Evolutionary conservation across 2,329 filamentous ascomycete species (phyloP).

Genomic region (Colletotrichum sublineola): DNA sequence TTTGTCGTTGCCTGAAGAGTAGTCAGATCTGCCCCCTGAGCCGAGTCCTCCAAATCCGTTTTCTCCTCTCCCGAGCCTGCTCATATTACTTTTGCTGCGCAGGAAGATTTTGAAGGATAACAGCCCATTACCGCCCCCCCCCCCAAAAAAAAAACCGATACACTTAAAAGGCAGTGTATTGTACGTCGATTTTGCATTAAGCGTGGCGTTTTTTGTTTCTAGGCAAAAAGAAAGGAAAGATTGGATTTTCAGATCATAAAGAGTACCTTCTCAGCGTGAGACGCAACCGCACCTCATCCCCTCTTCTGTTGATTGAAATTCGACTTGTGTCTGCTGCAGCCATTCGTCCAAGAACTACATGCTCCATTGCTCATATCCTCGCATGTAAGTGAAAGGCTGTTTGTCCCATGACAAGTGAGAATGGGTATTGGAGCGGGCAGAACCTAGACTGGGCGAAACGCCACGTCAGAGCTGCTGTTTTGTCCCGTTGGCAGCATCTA

Average conservation of each 20-base stretch:
- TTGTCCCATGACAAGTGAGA: slow-evolving; percentile 14
- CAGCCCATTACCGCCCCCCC: neutral
- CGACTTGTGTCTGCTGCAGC: neutral
- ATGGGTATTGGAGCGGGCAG: slow-evolving; percentile 61
- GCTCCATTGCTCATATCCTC: slow-evolving; percentile 1
- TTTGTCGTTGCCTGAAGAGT: slow-evolving; percentile 34
- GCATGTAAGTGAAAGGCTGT: neutral
- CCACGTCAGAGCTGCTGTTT: slow-evolving; percentile 44
- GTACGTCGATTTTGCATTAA: slow-evolving; percentile 38
- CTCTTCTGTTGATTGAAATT: neutral
- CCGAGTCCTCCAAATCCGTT: slow-evolving; percentile 21
- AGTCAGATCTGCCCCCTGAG: slow-evolving; percentile 26
- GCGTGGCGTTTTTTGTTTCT: slow-evolving; percentile 40
- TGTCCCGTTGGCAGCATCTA: neutral
- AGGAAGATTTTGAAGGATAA: slow-evolving; percentile 11
- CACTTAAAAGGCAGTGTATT: slow-evolving; percentile 35
- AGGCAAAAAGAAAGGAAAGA: slow-evolving; percentile 22
- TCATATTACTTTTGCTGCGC: neutral
- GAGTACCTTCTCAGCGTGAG: slow-evolving; percentile 1
- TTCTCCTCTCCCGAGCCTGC: neutral
- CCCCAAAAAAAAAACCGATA: slow-evolving; percentile 12
- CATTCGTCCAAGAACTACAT: slow-evolving; percentile 3
- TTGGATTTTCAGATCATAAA: slow-evolving; percentile 27
- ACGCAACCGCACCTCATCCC: neutral
- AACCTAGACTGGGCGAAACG: slow-evolving; percentile 56